Percentiles rank a stretch among this genome's conserved stretches.
Conservation (phyloP, 2,329 filamentous ascomycete species). For the Phialemonium atrogriseum region DNA sequence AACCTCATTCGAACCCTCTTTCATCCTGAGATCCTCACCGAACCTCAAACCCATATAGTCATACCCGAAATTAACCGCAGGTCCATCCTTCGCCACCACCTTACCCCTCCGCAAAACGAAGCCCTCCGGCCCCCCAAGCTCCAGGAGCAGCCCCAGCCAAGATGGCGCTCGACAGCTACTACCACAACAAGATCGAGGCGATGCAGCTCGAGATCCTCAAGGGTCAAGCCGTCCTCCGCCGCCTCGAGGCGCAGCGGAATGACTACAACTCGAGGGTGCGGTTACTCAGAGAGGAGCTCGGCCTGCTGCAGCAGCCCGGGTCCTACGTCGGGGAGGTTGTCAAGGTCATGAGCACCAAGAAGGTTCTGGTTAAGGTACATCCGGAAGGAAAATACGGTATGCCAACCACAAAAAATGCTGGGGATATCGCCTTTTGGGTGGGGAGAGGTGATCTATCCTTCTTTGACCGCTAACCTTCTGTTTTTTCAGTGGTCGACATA, state of each 20-base stretch:
- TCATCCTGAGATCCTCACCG: too few relatives aligned
- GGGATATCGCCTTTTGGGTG: too few relatives aligned
- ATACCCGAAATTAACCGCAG: too few relatives aligned
- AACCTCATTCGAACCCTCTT: too few relatives aligned
- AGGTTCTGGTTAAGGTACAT: conserved; percentile 97
- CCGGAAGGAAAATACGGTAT: conserved; percentile 98
- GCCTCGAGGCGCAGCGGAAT: conserved; percentile 95
- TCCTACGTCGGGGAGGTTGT: conserved; percentile 99
- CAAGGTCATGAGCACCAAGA: conserved; percentile 99
- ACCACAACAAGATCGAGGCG: conserved; percentile 99
- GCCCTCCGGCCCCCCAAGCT: conserved; percentile 1
- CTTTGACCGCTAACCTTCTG: conserved; percentile 4
- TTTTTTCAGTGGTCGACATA: conserved; percentile 77
- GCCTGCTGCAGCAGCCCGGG: conserved; percentile 89
- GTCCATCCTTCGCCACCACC: background rate
- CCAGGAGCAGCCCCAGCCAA: conserved; percentile 27
- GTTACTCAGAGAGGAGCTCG: conserved; percentile 88
- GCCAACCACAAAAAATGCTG: too few relatives aligned
- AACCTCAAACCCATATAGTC: too few relatives aligned
- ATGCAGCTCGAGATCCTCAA: conserved; percentile 99
- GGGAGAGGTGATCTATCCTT: too few relatives aligned
- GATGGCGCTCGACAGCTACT: conserved; percentile 99
- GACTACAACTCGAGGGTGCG: conserved; percentile 99
- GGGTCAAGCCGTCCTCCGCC: conserved; percentile 87
- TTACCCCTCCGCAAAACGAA: background rate